A percentile compares a stretch with the other conserved stretches of the same genome.
Conservation (phyloP, 768 basidiomycete genomes). For the Clavaria fumosa region DNA sequence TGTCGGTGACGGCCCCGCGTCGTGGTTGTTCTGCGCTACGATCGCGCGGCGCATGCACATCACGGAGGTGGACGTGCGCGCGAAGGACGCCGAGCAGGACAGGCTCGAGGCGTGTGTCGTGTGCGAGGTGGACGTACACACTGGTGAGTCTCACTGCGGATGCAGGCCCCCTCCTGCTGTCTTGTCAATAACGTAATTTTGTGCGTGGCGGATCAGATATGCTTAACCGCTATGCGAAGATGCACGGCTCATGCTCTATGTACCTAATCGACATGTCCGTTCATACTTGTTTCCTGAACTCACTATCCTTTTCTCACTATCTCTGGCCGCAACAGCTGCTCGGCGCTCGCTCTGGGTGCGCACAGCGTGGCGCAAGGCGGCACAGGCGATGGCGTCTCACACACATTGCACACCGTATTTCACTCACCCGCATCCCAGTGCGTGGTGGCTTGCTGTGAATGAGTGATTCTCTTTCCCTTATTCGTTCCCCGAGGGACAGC, state of each 20-base stretch:
- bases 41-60: too few relatives aligned
- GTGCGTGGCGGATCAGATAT: too few relatives aligned
- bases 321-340: slow-evolving; percentile 24
- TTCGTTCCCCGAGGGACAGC: slow-evolving; percentile 17
- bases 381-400: slow-evolving; percentile 24
- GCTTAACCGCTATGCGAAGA: slow-evolving; percentile 30
- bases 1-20: too few relatives aligned
- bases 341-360: slow-evolving; percentile 29
- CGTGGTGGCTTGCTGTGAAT: slow-evolving; percentile 8
- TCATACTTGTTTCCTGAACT: not conserved
- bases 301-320: not conserved
- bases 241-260: slow-evolving; percentile 44
- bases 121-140: too few relatives aligned
- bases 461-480: slow-evolving; percentile 4
- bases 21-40: too few relatives aligned
- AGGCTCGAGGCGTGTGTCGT: too few relatives aligned
- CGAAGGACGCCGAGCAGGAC: too few relatives aligned
- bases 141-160: too few relatives aligned
- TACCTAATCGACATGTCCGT: slow-evolving; percentile 38
- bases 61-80: too few relatives aligned
- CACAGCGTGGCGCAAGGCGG: slow-evolving; percentile 7
- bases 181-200: too few relatives aligned
- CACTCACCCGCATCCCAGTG: slow-evolving; percentile 41
- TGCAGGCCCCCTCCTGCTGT: too few relatives aligned
- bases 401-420: slow-evolving; percentile 36